A percentile compares a stretch with the other conserved stretches of the same genome.
phyloP scores from a whole-genome alignment of 768 basidiomycete genomes.

The Mycena polygramma region DNA sequence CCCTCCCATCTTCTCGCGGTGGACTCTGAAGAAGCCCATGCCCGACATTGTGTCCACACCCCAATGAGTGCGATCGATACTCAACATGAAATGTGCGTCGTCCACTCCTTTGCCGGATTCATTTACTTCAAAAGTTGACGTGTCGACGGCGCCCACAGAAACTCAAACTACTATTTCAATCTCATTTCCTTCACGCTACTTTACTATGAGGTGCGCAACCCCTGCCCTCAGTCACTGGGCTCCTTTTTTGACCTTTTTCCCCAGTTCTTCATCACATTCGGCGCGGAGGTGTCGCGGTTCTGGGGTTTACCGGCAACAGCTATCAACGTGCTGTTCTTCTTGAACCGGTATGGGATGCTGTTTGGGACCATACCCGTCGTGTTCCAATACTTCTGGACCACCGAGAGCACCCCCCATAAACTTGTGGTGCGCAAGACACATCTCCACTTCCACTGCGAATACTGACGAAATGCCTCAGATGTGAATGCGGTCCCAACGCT shows the following conservation, averaged over 20 bases:
- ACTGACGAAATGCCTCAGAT: not conserved
- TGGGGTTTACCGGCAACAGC: conserved; percentile 15
- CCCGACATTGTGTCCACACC: not conserved
- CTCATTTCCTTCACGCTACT: conserved; percentile 20
- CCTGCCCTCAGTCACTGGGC: no score
- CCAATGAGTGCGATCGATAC: conserved; percentile 27
- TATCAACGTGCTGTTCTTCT: conserved; percentile 27
- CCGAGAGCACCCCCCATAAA: conserved; percentile 14
- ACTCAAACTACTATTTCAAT: conserved; percentile 25
- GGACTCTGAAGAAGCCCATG: conserved; percentile 7
- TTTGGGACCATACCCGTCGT: conserved; percentile 28
- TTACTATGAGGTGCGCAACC: not conserved
- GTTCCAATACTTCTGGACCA: conserved; percentile 30
- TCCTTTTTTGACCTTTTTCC: conserved; percentile 11
- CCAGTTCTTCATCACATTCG: conserved; percentile 27
- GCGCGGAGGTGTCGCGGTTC: conserved; percentile 25
- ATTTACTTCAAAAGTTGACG: not conserved
- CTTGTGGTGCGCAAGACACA: not conserved
- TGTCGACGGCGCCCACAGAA: conserved; percentile 5
- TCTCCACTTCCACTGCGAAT: not conserved
- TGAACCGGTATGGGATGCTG: conserved; percentile 33
- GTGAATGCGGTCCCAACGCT: not conserved
- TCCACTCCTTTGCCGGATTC: not conserved
- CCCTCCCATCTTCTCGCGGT: conserved; percentile 7
- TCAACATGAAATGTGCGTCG: conserved; percentile 7